Conservation (phyloP, 306 rosid genomes). For the Glycine soja region DNA sequence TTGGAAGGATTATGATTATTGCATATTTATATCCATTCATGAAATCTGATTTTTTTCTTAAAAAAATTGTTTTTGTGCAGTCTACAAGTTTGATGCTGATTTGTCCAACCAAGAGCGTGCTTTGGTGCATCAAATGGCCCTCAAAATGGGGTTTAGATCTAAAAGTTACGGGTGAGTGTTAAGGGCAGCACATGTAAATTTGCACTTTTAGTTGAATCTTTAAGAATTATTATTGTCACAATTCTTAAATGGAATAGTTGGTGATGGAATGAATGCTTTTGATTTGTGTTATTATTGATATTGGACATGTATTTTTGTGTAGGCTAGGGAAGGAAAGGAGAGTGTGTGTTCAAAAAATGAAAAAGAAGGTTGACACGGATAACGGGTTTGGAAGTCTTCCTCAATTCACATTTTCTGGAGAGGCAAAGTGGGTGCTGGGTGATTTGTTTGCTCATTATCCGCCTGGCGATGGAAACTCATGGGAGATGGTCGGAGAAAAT, state of each 20-base stretch:
- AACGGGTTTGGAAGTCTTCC: conserved; percentile 40
- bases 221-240: conserved; percentile 14
- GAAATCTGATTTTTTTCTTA: neutral
- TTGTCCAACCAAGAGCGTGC: conserved; percentile 68
- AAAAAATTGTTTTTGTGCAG: conserved; percentile 68
- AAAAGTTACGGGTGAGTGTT: conserved; percentile 88
- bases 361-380: conserved; percentile 37
- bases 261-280: neutral
- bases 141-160: conserved; percentile 68
- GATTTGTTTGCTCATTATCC: conserved; percentile 71
- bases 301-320: conserved; percentile 6
- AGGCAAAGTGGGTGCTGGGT: conserved; percentile 53
- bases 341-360: conserved; percentile 53
- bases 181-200: neutral
- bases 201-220: conserved; percentile 20
- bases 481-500: conserved; percentile 39
- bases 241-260: conserved; percentile 38
- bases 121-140: conserved; percentile 62
- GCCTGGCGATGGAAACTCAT: conserved; percentile 66
- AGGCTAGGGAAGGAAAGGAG: conserved; percentile 59
- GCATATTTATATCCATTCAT: conserved; percentile 9
- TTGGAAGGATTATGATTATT: neutral
- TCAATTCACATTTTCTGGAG: conserved; percentile 62
- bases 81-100: conserved; percentile 59
- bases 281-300: conserved; percentile 22